These are phyloP conservation scores for Rosa lucieae DNA, from an alignment of 306 rosid species.

Conservation along the genomic window DNA sequence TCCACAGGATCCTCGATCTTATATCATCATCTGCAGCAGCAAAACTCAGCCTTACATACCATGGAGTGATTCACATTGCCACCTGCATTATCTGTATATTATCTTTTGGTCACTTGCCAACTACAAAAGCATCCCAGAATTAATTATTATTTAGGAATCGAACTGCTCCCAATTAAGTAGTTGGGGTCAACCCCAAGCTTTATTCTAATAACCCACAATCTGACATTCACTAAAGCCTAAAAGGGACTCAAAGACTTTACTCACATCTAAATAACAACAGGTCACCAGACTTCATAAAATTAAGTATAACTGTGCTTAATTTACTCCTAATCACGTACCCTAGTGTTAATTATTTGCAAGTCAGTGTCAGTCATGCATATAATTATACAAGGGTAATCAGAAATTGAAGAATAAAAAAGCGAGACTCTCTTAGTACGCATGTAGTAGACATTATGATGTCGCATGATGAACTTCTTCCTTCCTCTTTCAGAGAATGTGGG, in stretches of 20 bases:
- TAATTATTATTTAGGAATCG: neutral
- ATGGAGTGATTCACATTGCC: constrained; percentile 4
- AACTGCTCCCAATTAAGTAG: constrained; percentile 12
- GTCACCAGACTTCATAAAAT: constrained; percentile 1
- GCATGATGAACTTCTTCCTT: constrained; percentile 30
- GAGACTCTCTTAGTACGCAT: constrained; percentile 36
- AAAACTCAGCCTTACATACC: neutral
- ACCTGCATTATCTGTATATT: constrained; percentile 11
- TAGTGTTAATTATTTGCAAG: neutral
- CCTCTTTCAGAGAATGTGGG: constrained; percentile 41
- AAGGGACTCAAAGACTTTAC: constrained; percentile 22
- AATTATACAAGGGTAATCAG: neutral
- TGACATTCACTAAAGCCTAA: constrained; percentile 32
- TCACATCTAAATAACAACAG: constrained; percentile 7
- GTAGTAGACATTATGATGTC: constrained; percentile 67
- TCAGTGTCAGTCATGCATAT: constrained; percentile 14
- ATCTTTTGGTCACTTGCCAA: constrained; percentile 29
- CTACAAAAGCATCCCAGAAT: constrained; percentile 37
- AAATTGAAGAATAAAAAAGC: neutral
- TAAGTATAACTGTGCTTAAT: neutral
- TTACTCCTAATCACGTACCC: neutral
- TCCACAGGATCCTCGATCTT: neutral
- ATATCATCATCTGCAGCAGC: neutral
- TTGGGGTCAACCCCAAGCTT: constrained; percentile 39
- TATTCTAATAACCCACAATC: constrained; percentile 25